Conservation (phyloP, 805 yeast genomes). For the Candida koratica region DNA sequence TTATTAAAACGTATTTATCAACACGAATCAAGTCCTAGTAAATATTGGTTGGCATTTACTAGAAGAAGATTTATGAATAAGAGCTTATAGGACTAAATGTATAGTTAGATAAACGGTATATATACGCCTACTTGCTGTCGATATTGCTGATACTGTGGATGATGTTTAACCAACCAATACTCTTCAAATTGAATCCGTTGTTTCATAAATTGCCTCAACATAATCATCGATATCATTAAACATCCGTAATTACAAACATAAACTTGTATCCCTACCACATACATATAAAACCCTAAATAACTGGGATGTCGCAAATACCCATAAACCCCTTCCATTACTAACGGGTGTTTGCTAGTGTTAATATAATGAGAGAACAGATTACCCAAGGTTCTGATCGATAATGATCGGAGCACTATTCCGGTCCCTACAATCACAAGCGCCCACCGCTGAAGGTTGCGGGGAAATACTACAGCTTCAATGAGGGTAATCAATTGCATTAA, state of each 20-base stretch:
- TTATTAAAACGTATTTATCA: slow-evolving; percentile 69
- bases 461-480: slow-evolving; percentile 19
- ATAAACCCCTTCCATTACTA: slow-evolving; percentile 35
- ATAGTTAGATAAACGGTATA: slow-evolving; percentile 24
- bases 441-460: background rate
- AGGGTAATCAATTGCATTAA: slow-evolving; percentile 24
- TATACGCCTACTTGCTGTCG: slow-evolving; percentile 20
- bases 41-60: slow-evolving; percentile 94
- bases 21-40: slow-evolving; percentile 67
- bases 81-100: slow-evolving; percentile 42
- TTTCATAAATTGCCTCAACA: slow-evolving; percentile 25
- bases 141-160: slow-evolving; percentile 25
- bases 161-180: slow-evolving; percentile 23
- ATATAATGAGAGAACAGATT: slow-evolving; percentile 33
- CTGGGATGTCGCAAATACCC: slow-evolving; percentile 33
- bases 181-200: slow-evolving; percentile 35
- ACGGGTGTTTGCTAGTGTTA: slow-evolving; percentile 16
- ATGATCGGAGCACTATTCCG: slow-evolving; percentile 26
- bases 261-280: slow-evolving; percentile 30
- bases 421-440: slow-evolving; percentile 1
- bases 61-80: slow-evolving; percentile 96
- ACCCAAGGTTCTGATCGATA: slow-evolving; percentile 34
- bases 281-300: slow-evolving; percentile 35
- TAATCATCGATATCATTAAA: slow-evolving; percentile 15
- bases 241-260: slow-evolving; percentile 22